A percentile compares a stretch with the other conserved stretches of the same genome.
phyloP scores from a whole-genome alignment of 345 rosid species.

The Populus pruinosa region DNA sequence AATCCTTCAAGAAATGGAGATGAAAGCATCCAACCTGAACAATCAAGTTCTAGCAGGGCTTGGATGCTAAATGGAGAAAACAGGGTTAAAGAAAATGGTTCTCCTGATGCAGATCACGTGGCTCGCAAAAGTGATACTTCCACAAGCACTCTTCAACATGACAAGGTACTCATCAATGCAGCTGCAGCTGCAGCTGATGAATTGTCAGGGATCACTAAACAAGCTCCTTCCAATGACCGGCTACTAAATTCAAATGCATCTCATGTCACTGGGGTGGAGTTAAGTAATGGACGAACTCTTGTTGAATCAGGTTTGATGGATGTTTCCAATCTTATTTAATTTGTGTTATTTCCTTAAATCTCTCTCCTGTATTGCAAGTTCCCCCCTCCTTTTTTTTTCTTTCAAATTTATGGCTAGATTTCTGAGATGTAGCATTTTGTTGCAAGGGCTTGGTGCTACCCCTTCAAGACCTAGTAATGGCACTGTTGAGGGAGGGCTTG shows the following conservation, averaged over 20 bases:
- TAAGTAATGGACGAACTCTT: slow-evolving; percentile 52
- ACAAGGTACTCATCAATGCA: slow-evolving; percentile 41
- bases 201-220: slow-evolving; percentile 39
- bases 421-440: slow-evolving; percentile 25
- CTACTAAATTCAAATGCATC: slow-evolving; percentile 31
- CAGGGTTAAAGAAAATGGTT: slow-evolving; percentile 46
- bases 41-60: slow-evolving; percentile 50
- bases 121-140: slow-evolving; percentile 36
- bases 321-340: slow-evolving; percentile 11
- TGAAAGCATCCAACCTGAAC: slow-evolving; percentile 49
- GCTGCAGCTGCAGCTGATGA: slow-evolving; percentile 53
- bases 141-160: slow-evolving; percentile 38
- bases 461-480: slow-evolving; percentile 49
- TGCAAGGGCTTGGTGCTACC: slow-evolving; percentile 54
- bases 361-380: background rate
- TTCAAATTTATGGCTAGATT: slow-evolving; percentile 20
- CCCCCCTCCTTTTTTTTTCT: slow-evolving; percentile 8
- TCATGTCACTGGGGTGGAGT: slow-evolving; percentile 34
- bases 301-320: slow-evolving; percentile 47
- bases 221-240: slow-evolving; percentile 36
- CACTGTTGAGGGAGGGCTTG: slow-evolving; percentile 45
- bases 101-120: slow-evolving; percentile 31
- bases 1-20: slow-evolving; percentile 53
- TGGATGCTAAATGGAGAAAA: slow-evolving; percentile 54
- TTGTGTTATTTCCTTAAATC: slow-evolving; percentile 1